phyloP scores from a whole-genome alignment of 495 filamentous ascomycete species.

The Paragyromitra xinjiangensis region DNA sequence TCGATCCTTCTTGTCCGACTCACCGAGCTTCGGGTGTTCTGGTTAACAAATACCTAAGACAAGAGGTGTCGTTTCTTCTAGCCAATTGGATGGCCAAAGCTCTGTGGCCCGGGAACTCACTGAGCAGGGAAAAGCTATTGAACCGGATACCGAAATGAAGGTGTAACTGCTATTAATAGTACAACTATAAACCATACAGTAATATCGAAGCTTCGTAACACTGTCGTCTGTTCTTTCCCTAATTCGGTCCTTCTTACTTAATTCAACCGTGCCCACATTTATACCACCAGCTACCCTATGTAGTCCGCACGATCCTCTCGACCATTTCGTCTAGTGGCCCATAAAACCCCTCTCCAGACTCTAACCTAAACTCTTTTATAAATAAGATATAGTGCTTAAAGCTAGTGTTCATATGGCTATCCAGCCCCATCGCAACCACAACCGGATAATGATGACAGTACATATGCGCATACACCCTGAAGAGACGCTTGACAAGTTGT shows the following conservation, averaged over 20 bases:
- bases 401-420: constrained; percentile 97
- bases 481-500: constrained; percentile 97
- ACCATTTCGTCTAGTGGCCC: constrained; percentile 94
- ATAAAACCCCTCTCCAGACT: constrained; percentile 91
- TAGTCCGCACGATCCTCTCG: constrained; percentile 90
- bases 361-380: constrained; percentile 81
- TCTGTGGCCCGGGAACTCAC: not conserved
- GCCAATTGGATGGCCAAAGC: not conserved
- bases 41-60: not conserved
- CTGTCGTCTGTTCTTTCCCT: constrained; percentile 5
- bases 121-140: not conserved
- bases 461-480: constrained; percentile 98
- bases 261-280: not conserved
- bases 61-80: not conserved
- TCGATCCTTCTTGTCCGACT: not conserved
- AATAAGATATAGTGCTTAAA: constrained; percentile 97
- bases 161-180: not conserved
- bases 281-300: constrained; percentile 61
- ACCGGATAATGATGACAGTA: constrained; percentile 99
- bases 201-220: not conserved
- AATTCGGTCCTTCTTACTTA: not conserved
- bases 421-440: constrained; percentile 90
- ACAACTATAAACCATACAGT: not conserved
- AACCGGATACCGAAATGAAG: not conserved
- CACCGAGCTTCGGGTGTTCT: not conserved